Evolutionary conservation across 805 yeast genomes (phyloP).

Genomic region (Limtongia smithiae): DNA sequence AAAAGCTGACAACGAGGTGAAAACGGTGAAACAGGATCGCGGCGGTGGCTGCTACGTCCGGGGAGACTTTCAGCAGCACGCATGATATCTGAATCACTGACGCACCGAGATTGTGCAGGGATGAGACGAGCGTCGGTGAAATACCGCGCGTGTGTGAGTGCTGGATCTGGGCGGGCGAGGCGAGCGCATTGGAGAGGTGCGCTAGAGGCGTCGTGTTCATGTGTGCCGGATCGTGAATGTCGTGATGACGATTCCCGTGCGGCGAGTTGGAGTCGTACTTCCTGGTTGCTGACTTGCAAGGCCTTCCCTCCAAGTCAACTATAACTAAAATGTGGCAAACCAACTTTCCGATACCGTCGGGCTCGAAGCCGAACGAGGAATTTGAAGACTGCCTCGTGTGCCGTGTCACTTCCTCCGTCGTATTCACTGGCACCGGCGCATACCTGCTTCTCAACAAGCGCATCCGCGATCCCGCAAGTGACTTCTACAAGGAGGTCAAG

Average conservation of each 20-base stretch:
- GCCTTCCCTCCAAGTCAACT: too few relatives aligned
- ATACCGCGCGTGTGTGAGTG: slow-evolving; percentile 10
- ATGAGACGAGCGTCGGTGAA: neutral
- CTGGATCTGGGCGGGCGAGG: slow-evolving; percentile 21
- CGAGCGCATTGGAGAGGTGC: slow-evolving; percentile 17
- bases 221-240: too few relatives aligned
- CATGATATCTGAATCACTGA: slow-evolving; percentile 23
- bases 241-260: too few relatives aligned
- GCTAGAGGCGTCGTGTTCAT: slow-evolving; percentile 1
- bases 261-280: too few relatives aligned
- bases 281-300: too few relatives aligned
- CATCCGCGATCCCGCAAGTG: slow-evolving; percentile 14
- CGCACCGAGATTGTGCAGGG: slow-evolving; percentile 20
- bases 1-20: slow-evolving; percentile 18
- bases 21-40: slow-evolving; percentile 25
- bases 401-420: slow-evolving; percentile 11
- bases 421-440: slow-evolving; percentile 14
- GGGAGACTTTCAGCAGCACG: slow-evolving; percentile 11
- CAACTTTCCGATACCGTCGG: slow-evolving; percentile 20
- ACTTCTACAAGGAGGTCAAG: slow-evolving; percentile 25
- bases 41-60: slow-evolving; percentile 19
- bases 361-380: slow-evolving; percentile 4
- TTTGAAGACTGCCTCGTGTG: slow-evolving; percentile 24
- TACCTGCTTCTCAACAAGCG: slow-evolving; percentile 19
- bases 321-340: slow-evolving; percentile 27